Percentiles rank a stretch among this genome's conserved stretches.
Conservation (phyloP, 2,329 filamentous ascomycete species). For the Aureobasidium vineae region DNA sequence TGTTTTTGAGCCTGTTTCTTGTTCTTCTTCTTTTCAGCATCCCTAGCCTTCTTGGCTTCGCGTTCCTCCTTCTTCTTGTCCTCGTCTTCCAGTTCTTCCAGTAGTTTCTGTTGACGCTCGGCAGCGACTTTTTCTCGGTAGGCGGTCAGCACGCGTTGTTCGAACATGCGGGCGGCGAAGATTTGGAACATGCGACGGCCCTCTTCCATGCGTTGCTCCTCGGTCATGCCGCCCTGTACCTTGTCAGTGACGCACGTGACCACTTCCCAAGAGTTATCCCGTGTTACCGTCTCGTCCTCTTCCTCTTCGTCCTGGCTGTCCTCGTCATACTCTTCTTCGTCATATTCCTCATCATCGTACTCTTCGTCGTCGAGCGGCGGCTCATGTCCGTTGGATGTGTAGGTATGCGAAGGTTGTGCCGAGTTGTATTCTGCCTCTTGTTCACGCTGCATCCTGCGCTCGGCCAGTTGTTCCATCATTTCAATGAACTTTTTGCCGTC, state of each 20-base stretch:
- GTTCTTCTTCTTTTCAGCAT: conserved; percentile 93
- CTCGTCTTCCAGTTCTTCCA: conserved; percentile 90
- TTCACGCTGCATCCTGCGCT: conserved; percentile 94
- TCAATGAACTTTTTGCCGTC: conserved; percentile 99
- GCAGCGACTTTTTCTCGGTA: conserved; percentile 96
- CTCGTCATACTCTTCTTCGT: conserved; percentile 63
- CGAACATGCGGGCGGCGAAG: conserved; percentile 98
- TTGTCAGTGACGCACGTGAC: conserved; percentile 23
- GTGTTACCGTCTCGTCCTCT: conserved; percentile 61
- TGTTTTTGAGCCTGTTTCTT: conserved; percentile 88
- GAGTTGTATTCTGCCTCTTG: conserved; percentile 76
- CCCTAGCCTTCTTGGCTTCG: conserved; percentile 89
- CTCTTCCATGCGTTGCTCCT: conserved; percentile 99
- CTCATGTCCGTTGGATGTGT: conserved; percentile 58
- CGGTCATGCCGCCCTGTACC: conserved; percentile 76
- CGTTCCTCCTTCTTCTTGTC: conserved; percentile 70
- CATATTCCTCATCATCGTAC: conserved; percentile 74
- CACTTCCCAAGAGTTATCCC: conserved; percentile 28
- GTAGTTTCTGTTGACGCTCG: conserved; percentile 84
- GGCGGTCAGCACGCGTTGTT: conserved; percentile 93
- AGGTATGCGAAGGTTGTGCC: conserved; percentile 55
- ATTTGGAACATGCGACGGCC: conserved; percentile 99
- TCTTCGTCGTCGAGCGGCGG: conserved; percentile 71
- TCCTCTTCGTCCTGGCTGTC: conserved; percentile 60
- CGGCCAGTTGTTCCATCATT: conserved; percentile 99